Percentiles rank a stretch among this genome's conserved stretches.
phyloP scores from a whole-genome alignment of 2,329 filamentous ascomycete genomes.

The Pyricularia sp. region DNA sequence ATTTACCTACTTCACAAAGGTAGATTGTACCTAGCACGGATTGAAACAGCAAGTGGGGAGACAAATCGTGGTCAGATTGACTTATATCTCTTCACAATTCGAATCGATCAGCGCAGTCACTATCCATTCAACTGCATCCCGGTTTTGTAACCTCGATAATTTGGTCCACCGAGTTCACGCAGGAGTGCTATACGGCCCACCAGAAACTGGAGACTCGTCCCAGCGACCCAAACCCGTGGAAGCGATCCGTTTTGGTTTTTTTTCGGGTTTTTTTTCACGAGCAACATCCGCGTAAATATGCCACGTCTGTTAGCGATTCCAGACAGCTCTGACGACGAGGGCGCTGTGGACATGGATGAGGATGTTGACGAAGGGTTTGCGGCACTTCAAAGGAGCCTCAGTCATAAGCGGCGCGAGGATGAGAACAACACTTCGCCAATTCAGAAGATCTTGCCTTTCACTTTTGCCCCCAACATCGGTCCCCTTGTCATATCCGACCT shows the following conservation, averaged over 20 bases:
- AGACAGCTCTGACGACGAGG: slow-evolving; percentile 4
- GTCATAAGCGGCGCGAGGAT: slow-evolving; percentile 26
- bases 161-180: not conserved
- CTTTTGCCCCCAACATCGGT: slow-evolving; percentile 65
- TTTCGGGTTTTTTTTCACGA: not conserved
- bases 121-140: not conserved
- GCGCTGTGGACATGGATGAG: slow-evolving; percentile 16
- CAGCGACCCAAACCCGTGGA: not conserved
- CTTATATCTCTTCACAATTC: not conserved
- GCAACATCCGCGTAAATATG: not conserved
- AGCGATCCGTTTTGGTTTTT: not conserved
- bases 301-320: not conserved
- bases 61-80: not conserved
- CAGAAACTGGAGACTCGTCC: not conserved
- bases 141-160: not conserved
- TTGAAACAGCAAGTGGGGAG: not conserved
- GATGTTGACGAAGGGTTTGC: slow-evolving; percentile 21
- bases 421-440: slow-evolving; percentile 19
- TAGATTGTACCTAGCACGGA: not conserved
- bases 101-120: not conserved
- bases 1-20: not conserved
- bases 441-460: slow-evolving; percentile 41
- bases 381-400: slow-evolving; percentile 27
- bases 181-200: not conserved
- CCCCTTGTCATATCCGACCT: slow-evolving; percentile 59